Evolutionary conservation across 148 eudicot genomes (phyloP).

Genomic region (Vaccinium myrtillus): DNA sequence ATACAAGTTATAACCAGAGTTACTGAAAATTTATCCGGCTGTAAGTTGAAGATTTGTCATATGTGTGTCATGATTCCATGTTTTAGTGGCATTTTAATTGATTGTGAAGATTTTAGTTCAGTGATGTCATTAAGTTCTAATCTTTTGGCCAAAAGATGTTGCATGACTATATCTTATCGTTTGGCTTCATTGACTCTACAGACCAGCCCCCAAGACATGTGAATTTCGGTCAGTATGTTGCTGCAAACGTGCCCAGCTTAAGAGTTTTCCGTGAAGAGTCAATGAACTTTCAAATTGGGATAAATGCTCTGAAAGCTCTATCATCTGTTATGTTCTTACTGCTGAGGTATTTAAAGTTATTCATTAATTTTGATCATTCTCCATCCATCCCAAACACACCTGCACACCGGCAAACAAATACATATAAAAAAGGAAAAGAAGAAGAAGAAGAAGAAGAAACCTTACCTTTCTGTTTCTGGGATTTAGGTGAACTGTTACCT

Average conservation of each 20-base stretch:
- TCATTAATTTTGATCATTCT: background rate
- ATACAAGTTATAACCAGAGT: slow-evolving; percentile 51
- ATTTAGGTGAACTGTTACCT: background rate
- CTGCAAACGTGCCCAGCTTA: slow-evolving; percentile 73
- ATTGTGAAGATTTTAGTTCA: slow-evolving; percentile 5
- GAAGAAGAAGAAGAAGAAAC: background rate
- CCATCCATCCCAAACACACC: background rate
- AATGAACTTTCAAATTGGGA: slow-evolving; percentile 42
- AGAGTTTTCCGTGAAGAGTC: slow-evolving; percentile 52
- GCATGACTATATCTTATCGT: background rate
- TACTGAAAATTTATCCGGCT: slow-evolving; percentile 61
- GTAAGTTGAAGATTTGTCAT: slow-evolving; percentile 44
- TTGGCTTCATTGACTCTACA: slow-evolving; percentile 35
- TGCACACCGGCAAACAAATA: background rate
- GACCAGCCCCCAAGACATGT: slow-evolving; percentile 65
- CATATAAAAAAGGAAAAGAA: background rate
- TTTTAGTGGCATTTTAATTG: background rate
- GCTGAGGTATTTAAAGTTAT: slow-evolving; percentile 50
- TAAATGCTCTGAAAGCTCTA: slow-evolving; percentile 63
- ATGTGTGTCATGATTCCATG: background rate
- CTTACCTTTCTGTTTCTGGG: background rate
- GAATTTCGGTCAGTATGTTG: slow-evolving; percentile 65
- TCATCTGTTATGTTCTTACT: slow-evolving; percentile 71
- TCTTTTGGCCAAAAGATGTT: slow-evolving; percentile 1
- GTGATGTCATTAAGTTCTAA: background rate